phyloP scores from a whole-genome alignment of 805 yeast genomes.

The Candida boleticola region DNA sequence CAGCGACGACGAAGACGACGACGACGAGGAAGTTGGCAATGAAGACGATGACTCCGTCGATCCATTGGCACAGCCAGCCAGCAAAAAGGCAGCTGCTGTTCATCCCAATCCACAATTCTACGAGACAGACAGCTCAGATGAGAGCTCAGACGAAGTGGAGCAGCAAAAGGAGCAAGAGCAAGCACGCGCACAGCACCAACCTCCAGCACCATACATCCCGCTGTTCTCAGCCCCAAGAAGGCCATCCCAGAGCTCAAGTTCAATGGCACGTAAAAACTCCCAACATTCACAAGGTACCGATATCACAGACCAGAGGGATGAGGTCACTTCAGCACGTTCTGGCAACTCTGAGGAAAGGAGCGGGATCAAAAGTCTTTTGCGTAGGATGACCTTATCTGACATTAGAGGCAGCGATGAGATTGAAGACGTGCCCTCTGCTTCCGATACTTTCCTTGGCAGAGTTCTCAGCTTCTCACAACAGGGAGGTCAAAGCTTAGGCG shows the following conservation, averaged over 20 bases:
- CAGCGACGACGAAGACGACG: constrained; percentile 5
- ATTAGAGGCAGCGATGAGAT: constrained; percentile 6
- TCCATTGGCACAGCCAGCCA: neutral
- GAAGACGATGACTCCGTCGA: constrained; percentile 11
- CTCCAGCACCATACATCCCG: neutral
- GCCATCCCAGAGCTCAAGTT: neutral
- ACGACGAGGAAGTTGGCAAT: constrained; percentile 11
- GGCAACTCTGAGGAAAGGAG: constrained; percentile 10
- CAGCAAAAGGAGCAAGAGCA: neutral
- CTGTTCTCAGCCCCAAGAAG: constrained; percentile 1
- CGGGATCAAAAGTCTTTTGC: constrained; percentile 28
- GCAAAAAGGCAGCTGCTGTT: neutral
- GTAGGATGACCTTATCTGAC: constrained; percentile 36
- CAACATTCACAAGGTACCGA: constrained; percentile 15
- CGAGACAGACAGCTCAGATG: constrained; percentile 1
- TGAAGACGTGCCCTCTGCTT: constrained; percentile 19
- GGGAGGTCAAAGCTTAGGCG: constrained; percentile 25
- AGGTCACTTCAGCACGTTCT: constrained; percentile 5
- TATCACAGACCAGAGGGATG: constrained; percentile 20
- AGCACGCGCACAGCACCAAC: neutral
- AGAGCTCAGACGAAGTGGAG: neutral
- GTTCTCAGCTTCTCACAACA: constrained; percentile 26
- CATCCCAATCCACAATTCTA: constrained; percentile 1
- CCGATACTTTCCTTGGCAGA: constrained; percentile 40
- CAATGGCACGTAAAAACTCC: neutral